These are phyloP conservation scores for Drechslerella dactyloides DNA, from an alignment of 2,329 filamentous ascomycete genomes.

Conservation along the genomic window DNA sequence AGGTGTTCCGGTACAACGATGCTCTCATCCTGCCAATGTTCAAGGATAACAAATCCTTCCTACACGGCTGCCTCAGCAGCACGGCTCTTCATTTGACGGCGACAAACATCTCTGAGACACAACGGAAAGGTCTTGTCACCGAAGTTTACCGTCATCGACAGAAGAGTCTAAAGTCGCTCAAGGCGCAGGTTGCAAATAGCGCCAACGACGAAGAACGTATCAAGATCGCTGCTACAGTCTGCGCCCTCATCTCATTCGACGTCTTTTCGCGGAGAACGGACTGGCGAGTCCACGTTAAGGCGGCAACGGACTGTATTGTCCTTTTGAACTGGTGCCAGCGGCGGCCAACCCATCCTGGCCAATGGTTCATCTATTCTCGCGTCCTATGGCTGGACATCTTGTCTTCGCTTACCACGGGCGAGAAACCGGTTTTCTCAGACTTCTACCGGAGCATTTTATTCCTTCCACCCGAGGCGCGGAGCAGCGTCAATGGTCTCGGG, in stretches of 20 bases:
- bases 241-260: slow-evolving; percentile 48
- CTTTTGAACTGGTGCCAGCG: slow-evolving; percentile 37
- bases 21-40: slow-evolving; percentile 50
- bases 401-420: slow-evolving; percentile 34
- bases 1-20: slow-evolving; percentile 43
- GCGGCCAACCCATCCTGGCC: slow-evolving; percentile 35
- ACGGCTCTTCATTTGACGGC: slow-evolving; percentile 45
- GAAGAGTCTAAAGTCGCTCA: slow-evolving; percentile 44
- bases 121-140: slow-evolving; percentile 39
- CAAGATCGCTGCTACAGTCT: slow-evolving; percentile 49
- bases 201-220: slow-evolving; percentile 19
- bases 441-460: slow-evolving; percentile 34
- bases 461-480: slow-evolving; percentile 22
- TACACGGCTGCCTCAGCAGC: slow-evolving; percentile 47
- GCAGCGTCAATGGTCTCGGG: slow-evolving; percentile 25
- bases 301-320: slow-evolving; percentile 43
- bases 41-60: slow-evolving; percentile 41
- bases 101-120: slow-evolving; percentile 36
- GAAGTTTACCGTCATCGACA: slow-evolving; percentile 45
- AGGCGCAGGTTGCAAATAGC: slow-evolving; percentile 35
- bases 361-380: slow-evolving; percentile 50
- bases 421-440: slow-evolving; percentile 24
- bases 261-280: slow-evolving; percentile 43
- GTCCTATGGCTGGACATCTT: slow-evolving; percentile 48
- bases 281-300: slow-evolving; percentile 49